Evolutionary conservation across 495 filamentous ascomycete genomes (phyloP).

Genomic region (Daldinia bambusicola): DNA sequence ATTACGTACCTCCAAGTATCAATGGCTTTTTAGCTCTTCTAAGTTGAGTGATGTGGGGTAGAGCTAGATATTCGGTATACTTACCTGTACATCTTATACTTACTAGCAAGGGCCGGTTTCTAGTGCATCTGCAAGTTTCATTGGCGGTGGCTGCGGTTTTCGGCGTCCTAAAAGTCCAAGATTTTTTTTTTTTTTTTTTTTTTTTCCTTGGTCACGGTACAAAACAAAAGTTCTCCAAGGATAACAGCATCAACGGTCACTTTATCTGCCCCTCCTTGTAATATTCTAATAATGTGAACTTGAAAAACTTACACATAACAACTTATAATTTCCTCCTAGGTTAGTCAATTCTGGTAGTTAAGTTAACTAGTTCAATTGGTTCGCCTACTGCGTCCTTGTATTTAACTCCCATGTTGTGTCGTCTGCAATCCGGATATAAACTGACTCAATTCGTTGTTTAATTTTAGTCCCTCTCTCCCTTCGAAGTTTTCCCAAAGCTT

Average conservation of each 20-base stretch:
- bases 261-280: constrained; percentile 42
- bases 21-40: neutral
- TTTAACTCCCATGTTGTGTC: neutral
- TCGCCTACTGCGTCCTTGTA: constrained; percentile 8
- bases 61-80: neutral
- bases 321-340: constrained; percentile 6
- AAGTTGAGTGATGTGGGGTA: constrained; percentile 6
- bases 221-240: constrained; percentile 21
- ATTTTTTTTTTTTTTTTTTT: constrained; percentile 40
- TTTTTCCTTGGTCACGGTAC: constrained; percentile 35
- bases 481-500: constrained; percentile 31
- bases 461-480: constrained; percentile 31
- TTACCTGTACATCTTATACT: neutral
- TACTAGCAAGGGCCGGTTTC: constrained; percentile 26
- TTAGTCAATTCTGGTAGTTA: constrained; percentile 41
- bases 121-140: constrained; percentile 16
- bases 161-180: constrained; percentile 29
- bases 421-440: constrained; percentile 14
- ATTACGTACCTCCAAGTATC: neutral
- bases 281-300: constrained; percentile 41
- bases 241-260: constrained; percentile 38
- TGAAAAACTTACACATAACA: constrained; percentile 19
- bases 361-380: constrained; percentile 32
- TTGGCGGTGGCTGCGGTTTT: constrained; percentile 39
- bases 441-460: constrained; percentile 26